Evolutionary conservation across 2,329 filamentous ascomycete genomes (phyloP).

Genomic region (Apiospora phragmitis): DNA sequence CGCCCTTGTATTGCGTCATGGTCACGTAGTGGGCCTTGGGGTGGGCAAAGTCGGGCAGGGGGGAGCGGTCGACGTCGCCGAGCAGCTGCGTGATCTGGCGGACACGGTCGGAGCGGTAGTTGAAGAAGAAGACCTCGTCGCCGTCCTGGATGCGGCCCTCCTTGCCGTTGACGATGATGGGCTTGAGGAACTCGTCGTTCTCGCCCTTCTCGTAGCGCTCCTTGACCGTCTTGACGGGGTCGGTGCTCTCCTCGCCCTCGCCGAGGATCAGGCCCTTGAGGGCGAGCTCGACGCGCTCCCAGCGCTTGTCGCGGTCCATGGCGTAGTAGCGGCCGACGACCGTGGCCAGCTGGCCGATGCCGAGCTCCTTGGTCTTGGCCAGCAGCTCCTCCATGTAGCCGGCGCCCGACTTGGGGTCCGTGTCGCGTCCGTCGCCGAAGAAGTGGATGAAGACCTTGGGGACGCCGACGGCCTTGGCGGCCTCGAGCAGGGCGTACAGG

Average conservation of each 20-base stretch:
- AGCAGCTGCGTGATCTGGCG: slow-evolving; percentile 95
- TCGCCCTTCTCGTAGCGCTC: slow-evolving; percentile 85
- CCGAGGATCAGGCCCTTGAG: slow-evolving; percentile 84
- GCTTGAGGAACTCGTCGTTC: slow-evolving; percentile 97
- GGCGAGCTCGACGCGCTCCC: slow-evolving; percentile 90
- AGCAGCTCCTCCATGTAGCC: slow-evolving; percentile 87
- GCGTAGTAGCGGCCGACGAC: slow-evolving; percentile 96
- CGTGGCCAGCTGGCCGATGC: slow-evolving; percentile 84
- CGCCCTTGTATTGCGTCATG: slow-evolving; percentile 98
- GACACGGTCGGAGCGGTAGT: slow-evolving; percentile 97
- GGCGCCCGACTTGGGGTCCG: slow-evolving; percentile 90
- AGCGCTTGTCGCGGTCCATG: slow-evolving; percentile 99
- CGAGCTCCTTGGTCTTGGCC: slow-evolving; percentile 78
- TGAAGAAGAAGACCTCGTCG: slow-evolving; percentile 99
- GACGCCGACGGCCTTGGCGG: slow-evolving; percentile 84
- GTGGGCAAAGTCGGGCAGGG: slow-evolving; percentile 87
- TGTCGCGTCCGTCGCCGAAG: slow-evolving; percentile 97
- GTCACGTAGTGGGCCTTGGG: slow-evolving; percentile 90
- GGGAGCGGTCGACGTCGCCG: slow-evolving; percentile 88
- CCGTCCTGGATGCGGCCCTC: slow-evolving; percentile 85
- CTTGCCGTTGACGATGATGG: slow-evolving; percentile 89
- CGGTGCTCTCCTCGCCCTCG: slow-evolving; percentile 81
- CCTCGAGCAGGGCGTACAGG: slow-evolving; percentile 81
- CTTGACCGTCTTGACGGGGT: slow-evolving; percentile 84
- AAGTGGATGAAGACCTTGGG: slow-evolving; percentile 98